These are phyloP conservation scores for Ceriops decandra DNA, from an alignment of 345 rosid species.

Conservation along the genomic window DNA sequence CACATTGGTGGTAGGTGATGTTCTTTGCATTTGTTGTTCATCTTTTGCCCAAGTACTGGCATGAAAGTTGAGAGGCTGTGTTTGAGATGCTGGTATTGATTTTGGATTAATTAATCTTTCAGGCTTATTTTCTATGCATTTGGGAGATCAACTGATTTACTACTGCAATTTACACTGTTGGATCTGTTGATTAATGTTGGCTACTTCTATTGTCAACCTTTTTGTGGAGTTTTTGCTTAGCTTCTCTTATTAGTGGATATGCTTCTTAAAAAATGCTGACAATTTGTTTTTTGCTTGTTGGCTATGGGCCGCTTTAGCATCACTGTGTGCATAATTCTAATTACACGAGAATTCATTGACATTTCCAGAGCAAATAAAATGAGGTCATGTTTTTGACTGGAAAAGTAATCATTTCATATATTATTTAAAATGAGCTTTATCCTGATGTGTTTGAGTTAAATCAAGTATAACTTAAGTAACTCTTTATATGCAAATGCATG, in stretches of 20 bases:
- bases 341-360: not conserved
- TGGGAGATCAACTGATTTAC: not conserved
- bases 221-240: not conserved
- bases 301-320: not conserved
- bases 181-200: not conserved
- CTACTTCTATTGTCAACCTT: not conserved
- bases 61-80: slow-evolving; percentile 5
- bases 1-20: slow-evolving; percentile 44
- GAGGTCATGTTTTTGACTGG: not conserved
- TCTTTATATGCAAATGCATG: not conserved
- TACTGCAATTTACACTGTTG: not conserved
- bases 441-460: not conserved
- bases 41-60: no score
- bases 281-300: not conserved
- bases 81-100: not conserved
- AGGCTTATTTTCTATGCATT: not conserved
- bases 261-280: not conserved
- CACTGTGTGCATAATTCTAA: not conserved
- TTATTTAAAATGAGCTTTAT: not conserved
- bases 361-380: not conserved
- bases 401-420: not conserved
- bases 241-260: not conserved
- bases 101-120: slow-evolving; percentile 7
- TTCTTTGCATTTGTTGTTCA: no score
- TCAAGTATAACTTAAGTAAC: not conserved